These are phyloP conservation scores for Paulownia fortunei DNA, from an alignment of 257 asterid genomes.

Conservation along the genomic window DNA sequence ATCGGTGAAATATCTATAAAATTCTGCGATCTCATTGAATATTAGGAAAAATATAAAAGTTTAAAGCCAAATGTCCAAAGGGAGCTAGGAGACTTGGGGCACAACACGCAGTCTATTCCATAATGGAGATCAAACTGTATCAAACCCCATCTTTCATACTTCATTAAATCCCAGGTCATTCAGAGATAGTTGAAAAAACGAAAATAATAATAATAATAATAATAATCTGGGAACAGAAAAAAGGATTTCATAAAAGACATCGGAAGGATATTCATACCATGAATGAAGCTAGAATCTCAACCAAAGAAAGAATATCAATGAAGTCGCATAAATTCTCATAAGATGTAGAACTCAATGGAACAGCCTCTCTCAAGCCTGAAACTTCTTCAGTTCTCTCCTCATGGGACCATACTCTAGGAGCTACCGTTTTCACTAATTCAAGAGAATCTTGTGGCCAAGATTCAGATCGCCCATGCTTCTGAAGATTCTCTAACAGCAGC, in stretches of 20 bases:
- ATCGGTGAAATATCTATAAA: not conserved
- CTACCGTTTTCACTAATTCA: slow-evolving; percentile 31
- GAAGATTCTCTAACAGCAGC: slow-evolving; percentile 67
- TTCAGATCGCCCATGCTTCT: slow-evolving; percentile 45
- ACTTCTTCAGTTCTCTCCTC: slow-evolving; percentile 38
- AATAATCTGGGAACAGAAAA: not conserved
- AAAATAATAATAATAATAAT: no score
- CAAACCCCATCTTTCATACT: not conserved
- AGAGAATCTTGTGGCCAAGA: slow-evolving; percentile 40
- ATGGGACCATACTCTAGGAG: slow-evolving; percentile 20
- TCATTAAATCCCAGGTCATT: not conserved
- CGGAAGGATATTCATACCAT: slow-evolving; percentile 58
- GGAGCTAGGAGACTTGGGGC: no score
- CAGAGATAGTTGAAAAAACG: not conserved
- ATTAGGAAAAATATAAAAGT: not conserved
- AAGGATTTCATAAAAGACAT: not conserved
- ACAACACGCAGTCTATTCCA: not conserved
- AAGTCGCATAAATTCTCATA: slow-evolving; percentile 45
- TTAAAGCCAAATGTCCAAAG: not conserved
- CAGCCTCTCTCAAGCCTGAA: slow-evolving; percentile 37
- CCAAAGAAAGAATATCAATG: slow-evolving; percentile 65
- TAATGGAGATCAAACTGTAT: not conserved
- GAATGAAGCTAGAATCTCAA: slow-evolving; percentile 72
- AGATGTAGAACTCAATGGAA: slow-evolving; percentile 16
- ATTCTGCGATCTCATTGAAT: not conserved